These are phyloP conservation scores for Truncatella angustata DNA, from an alignment of 2,329 filamentous ascomycete species.

Conservation along the genomic window DNA sequence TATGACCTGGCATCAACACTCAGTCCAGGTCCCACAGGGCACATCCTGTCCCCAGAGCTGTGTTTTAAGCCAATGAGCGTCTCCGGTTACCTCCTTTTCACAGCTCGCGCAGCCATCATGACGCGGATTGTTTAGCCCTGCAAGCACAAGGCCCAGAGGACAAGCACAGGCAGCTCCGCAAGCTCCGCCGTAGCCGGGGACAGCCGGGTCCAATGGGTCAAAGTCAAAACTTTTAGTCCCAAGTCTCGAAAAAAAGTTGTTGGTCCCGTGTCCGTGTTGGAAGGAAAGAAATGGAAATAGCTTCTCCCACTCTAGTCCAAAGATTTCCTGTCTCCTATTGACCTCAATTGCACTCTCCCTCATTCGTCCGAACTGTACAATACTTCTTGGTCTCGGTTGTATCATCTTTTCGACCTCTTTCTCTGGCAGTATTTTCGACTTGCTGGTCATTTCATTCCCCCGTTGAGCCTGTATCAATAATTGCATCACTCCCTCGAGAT, in stretches of 20 bases:
- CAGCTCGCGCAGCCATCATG: not conserved
- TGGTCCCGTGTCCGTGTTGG: slow-evolving; percentile 4
- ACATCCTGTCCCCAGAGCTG: not conserved
- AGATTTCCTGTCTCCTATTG: slow-evolving; percentile 4
- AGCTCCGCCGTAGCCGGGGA: slow-evolving; percentile 3
- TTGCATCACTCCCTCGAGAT: slow-evolving; percentile 4
- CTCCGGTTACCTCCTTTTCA: not conserved
- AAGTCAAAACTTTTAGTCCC: slow-evolving; percentile 8
- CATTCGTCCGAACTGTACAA: slow-evolving; percentile 26
- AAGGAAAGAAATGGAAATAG: slow-evolving; percentile 6
- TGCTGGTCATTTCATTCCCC: slow-evolving; percentile 9
- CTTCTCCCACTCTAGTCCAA: slow-evolving; percentile 10
- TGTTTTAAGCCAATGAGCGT: not conserved
- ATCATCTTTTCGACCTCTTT: slow-evolving; percentile 18
- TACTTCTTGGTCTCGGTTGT: slow-evolving; percentile 22
- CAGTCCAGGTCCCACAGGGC: not conserved
- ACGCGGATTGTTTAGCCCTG: slow-evolving; percentile 1
- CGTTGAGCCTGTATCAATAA: slow-evolving; percentile 10
- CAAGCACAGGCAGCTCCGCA: too few relatives aligned
- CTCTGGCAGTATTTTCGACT: slow-evolving; percentile 5
- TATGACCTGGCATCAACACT: too few relatives aligned
- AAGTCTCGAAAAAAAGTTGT: slow-evolving; percentile 3
- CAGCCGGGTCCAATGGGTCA: slow-evolving; percentile 5
- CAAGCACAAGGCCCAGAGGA: too few relatives aligned
- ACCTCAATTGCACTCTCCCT: slow-evolving; percentile 23